A percentile compares a stretch with the other conserved stretches of the same genome.
phyloP scores from a whole-genome alignment of 139 green algal species.

The Edaphochlamys debaryana region DNA sequence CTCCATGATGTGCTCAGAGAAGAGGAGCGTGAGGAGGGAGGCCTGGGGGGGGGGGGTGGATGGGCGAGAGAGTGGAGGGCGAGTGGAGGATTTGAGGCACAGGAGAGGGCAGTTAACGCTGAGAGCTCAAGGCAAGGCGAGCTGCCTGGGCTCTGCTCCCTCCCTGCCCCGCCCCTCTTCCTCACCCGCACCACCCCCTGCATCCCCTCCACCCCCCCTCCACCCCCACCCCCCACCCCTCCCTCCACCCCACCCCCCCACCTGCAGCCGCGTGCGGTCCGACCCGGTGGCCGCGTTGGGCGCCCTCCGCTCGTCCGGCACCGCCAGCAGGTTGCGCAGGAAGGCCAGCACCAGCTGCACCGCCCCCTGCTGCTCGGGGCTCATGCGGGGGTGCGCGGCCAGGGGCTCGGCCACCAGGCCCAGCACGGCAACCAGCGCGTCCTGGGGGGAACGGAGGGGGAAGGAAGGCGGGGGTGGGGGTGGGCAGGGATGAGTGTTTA shows the following conservation, averaged over 20 bases:
- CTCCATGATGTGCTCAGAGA: slow-evolving; percentile 76
- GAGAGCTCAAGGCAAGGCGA: no score
- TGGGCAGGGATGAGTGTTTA: not conserved
- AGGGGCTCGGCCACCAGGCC: slow-evolving; percentile 77
- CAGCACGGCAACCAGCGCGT: slow-evolving; percentile 75
- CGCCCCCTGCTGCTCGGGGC: slow-evolving; percentile 60
- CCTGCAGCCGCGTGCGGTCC: slow-evolving; percentile 5
- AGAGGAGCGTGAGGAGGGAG: slow-evolving; percentile 69
- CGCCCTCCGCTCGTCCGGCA: slow-evolving; percentile 63
- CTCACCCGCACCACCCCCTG: not conserved
- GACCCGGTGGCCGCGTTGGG: slow-evolving; percentile 9
- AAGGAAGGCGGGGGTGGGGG: no score
- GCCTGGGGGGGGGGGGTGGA: not conserved
- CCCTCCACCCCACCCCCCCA: not conserved
- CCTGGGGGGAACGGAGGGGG: slow-evolving; percentile 34
- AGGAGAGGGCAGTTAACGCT: not conserved
- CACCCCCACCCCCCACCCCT: slow-evolving; percentile 29
- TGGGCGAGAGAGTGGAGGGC: no score
- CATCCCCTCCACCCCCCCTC: not conserved
- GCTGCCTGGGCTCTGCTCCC: no score
- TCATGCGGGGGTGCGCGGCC: slow-evolving; percentile 73
- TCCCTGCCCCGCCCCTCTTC: not conserved
- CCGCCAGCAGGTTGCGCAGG: slow-evolving; percentile 86
- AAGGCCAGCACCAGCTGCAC: slow-evolving; percentile 92
- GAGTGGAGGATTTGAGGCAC: not conserved